Percentiles rank a stretch among this genome's conserved stretches.
Evolutionary conservation across 352 stramenopile species (phyloP).

Genomic region (Globisporangium emineosum): DNA sequence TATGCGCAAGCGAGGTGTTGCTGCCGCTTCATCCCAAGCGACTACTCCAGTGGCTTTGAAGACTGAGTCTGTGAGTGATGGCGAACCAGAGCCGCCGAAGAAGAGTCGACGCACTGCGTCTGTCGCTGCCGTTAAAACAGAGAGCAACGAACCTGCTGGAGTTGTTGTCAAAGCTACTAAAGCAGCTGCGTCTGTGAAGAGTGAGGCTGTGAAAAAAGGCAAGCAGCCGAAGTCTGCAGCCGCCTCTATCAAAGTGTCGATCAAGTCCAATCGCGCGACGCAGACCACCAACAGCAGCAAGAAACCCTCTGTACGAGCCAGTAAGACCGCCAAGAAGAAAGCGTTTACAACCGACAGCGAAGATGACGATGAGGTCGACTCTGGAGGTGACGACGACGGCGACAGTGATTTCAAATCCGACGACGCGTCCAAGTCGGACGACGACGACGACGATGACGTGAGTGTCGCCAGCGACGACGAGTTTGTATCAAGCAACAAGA

Average conservation of each 20-base stretch:
- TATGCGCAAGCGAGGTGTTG: conserved; percentile 2
- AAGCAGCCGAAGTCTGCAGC: background rate
- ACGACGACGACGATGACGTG: conserved; percentile 12
- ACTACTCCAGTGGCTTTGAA: background rate
- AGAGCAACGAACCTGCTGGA: background rate
- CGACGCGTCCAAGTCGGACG: conserved; percentile 17
- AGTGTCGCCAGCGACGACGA: conserved; percentile 30
- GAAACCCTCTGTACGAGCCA: background rate
- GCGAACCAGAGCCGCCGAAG: background rate
- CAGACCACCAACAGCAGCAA: conserved; percentile 11
- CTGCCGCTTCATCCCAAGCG: background rate
- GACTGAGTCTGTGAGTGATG: background rate
- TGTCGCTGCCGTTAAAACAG: background rate
- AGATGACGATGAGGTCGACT: conserved; percentile 26
- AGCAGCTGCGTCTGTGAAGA: background rate
- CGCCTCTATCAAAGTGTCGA: conserved; percentile 2
- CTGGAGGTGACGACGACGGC: conserved; percentile 25
- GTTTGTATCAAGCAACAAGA: conserved; percentile 19
- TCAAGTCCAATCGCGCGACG: conserved; percentile 12
- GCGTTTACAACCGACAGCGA: conserved; percentile 2
- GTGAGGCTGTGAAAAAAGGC: background rate
- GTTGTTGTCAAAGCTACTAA: too few relatives aligned
- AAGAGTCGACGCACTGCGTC: conserved; percentile 5
- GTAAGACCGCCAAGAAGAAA: conserved; percentile 6
- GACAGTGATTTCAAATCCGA: conserved; percentile 42